Conservation (phyloP, 228 moss, liverwort and hornwort species). For the Sphagnum fallax region DNA sequence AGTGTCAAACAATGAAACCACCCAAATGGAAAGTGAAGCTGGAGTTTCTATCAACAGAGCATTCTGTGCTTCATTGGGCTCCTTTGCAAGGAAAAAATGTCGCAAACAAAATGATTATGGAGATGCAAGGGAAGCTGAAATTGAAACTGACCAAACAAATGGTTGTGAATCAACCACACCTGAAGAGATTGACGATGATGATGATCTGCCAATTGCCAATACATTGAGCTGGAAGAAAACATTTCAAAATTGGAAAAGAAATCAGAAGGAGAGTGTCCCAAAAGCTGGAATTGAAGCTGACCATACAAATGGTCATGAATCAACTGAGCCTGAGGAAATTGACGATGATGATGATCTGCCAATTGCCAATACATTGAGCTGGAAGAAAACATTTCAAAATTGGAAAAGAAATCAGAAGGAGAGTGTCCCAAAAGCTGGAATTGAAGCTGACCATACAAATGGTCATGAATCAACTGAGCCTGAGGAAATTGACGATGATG, state of each 20-base stretch:
- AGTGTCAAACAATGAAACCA: constrained; percentile 7
- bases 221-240: neutral
- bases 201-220: neutral
- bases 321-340: neutral
- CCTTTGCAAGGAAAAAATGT: constrained; percentile 14
- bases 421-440: neutral
- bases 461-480: neutral
- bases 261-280: constrained; percentile 3
- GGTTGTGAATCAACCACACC: constrained; percentile 9
- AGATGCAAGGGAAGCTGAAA: neutral
- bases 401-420: constrained; percentile 5
- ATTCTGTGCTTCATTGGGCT: constrained; percentile 25
- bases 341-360: neutral
- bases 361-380: neutral
- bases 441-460: neutral
- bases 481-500: neutral
- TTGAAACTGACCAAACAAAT: constrained; percentile 13
- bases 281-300: neutral
- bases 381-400: neutral
- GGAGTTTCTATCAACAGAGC: neutral
- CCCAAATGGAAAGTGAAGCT: constrained; percentile 5
- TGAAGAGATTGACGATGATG: neutral
- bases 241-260: neutral
- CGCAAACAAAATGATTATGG: constrained; percentile 3
- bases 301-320: neutral